Conservation (phyloP, 192 early-diverging fungal species). For the Martensiomyces pterosporus region DNA sequence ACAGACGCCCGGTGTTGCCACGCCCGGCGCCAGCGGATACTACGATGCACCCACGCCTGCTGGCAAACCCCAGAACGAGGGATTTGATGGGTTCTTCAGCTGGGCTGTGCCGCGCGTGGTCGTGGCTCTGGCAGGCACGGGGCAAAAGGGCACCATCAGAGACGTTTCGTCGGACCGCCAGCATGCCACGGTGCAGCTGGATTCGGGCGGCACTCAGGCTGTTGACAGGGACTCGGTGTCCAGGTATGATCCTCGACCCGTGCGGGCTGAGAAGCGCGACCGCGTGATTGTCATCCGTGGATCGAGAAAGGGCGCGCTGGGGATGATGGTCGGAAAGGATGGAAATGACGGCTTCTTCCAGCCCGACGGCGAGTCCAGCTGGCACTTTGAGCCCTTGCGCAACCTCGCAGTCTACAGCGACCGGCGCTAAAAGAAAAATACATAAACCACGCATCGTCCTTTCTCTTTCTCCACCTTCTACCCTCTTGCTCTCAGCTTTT, state of each 20-base stretch:
- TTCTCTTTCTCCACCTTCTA: too few relatives aligned
- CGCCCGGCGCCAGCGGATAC: conserved; percentile 13
- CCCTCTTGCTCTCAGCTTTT: too few relatives aligned
- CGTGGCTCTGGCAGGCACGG: conserved; percentile 32
- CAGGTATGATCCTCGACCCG: conserved; percentile 42
- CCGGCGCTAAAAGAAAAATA: conserved; percentile 1
- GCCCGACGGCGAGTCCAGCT: conserved; percentile 45
- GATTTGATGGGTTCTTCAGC: conserved; percentile 49
- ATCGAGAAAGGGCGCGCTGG: conserved; percentile 55
- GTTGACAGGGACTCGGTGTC: conserved; percentile 34
- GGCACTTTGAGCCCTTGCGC: conserved; percentile 41
- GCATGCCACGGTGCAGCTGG: conserved; percentile 45
- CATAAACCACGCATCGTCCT: not conserved
- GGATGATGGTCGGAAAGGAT: conserved; percentile 68
- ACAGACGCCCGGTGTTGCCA: conserved; percentile 40
- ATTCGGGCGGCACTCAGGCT: conserved; percentile 46
- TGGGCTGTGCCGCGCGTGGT: conserved; percentile 46
- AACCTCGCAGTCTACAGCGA: conserved; percentile 39
- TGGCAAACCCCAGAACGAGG: conserved; percentile 45
- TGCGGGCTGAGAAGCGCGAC: conserved; percentile 67
- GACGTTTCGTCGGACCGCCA: conserved; percentile 53
- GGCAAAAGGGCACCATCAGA: conserved; percentile 50
- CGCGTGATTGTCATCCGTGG: conserved; percentile 67
- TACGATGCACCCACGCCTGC: conserved; percentile 45
- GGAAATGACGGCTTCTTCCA: conserved; percentile 71